Conservation (phyloP, 345 rosid genomes). For the Abelmoschus esculentus region DNA sequence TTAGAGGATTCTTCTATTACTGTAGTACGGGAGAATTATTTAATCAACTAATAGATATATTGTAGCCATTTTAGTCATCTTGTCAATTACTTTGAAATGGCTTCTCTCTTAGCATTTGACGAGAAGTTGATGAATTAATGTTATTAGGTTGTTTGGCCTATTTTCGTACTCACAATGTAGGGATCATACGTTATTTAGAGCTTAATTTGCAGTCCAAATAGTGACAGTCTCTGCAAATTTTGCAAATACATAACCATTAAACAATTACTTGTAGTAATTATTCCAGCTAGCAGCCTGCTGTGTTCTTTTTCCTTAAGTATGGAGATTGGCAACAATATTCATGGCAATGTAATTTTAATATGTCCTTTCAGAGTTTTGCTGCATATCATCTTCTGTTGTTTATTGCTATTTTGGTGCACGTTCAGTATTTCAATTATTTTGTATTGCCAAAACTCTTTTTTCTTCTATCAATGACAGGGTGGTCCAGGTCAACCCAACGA, state of each 20-base stretch:
- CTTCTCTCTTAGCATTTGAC: too few relatives aligned
- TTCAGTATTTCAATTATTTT: not conserved
- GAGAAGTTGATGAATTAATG: too few relatives aligned
- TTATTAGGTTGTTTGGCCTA: too few relatives aligned
- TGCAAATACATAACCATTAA: not conserved
- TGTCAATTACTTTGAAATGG: not conserved
- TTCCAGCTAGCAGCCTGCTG: not conserved
- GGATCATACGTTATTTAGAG: too few relatives aligned
- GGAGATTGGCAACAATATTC: not conserved
- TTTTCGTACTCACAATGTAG: too few relatives aligned
- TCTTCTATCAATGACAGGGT: slow-evolving; percentile 26
- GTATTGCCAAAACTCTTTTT: not conserved
- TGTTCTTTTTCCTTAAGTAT: not conserved
- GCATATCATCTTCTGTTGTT: not conserved
- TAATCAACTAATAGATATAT: too few relatives aligned
- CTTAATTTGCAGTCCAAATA: too few relatives aligned
- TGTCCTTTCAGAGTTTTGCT: not conserved
- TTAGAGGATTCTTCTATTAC: not conserved
- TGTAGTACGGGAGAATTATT: slow-evolving; percentile 3
- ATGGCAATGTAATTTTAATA: not conserved
- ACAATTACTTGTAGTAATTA: not conserved
- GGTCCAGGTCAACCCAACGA: slow-evolving; percentile 56
- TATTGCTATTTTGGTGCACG: not conserved
- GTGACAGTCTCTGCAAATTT: not conserved
- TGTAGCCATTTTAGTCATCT: too few relatives aligned